These are phyloP conservation scores for Allantophomopsis lycopodina DNA, from an alignment of 2,329 filamentous ascomycete species.

Conservation along the genomic window DNA sequence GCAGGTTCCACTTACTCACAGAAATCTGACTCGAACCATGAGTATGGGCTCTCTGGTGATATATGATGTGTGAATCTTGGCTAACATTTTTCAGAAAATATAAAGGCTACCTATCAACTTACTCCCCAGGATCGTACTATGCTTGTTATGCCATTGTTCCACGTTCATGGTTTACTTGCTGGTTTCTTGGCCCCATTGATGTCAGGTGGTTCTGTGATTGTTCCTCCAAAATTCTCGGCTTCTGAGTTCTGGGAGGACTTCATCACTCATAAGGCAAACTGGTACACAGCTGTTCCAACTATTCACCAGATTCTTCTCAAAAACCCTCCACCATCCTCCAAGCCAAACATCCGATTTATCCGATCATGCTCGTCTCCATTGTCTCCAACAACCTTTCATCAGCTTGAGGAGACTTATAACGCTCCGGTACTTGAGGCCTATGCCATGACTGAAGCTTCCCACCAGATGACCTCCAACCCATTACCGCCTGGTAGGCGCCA, in stretches of 20 bases:
- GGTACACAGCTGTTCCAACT: conserved; percentile 88
- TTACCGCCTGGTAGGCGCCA: conserved; percentile 58
- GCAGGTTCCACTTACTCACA: conserved; percentile 66
- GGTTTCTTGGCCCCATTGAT: conserved; percentile 66
- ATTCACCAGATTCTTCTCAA: conserved; percentile 84
- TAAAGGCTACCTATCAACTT: conserved; percentile 64
- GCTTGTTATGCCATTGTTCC: conserved; percentile 84
- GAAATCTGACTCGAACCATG: conserved; percentile 73
- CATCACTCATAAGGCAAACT: conserved; percentile 60
- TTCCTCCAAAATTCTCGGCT: conserved; percentile 69
- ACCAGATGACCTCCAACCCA: conserved; percentile 72
- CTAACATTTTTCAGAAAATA: conserved; percentile 41
- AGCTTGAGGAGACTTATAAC: conserved; percentile 61
- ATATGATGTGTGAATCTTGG: conserved; percentile 1
- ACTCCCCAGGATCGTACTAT: conserved; percentile 61
- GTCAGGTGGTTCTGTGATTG: conserved; percentile 66
- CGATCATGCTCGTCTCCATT: conserved; percentile 77
- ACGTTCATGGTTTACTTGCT: conserved; percentile 79
- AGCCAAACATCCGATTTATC: conserved; percentile 71
- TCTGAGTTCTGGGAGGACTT: conserved; percentile 76
- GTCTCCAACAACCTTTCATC: conserved; percentile 67
- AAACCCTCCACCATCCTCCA: conserved; percentile 50
- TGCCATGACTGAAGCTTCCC: conserved; percentile 83
- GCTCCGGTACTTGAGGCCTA: conserved; percentile 82
- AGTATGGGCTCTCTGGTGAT: conserved; percentile 25